A percentile compares a stretch with the other conserved stretches of the same genome.
These are phyloP conservation scores for Arabidopsis arenosa DNA, from an alignment of 345 rosid species.

Conservation along the genomic window DNA sequence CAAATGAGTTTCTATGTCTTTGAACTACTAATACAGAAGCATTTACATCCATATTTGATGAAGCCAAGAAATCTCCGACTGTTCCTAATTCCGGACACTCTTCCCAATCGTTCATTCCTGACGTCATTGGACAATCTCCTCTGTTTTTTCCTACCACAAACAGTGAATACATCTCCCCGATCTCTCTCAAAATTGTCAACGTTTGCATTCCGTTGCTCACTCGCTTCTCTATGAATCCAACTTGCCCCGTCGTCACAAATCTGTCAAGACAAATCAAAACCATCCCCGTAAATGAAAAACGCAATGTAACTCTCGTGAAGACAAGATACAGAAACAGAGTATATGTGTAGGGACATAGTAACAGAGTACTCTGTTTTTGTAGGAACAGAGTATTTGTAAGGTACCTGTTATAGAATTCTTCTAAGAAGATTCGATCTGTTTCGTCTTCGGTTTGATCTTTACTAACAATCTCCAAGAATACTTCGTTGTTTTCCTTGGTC, in stretches of 20 bases:
- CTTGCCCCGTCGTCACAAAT: conserved; percentile 63
- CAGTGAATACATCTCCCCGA: conserved; percentile 61
- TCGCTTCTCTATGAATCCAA: conserved; percentile 59
- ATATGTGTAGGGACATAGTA: background rate
- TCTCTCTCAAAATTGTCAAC: conserved; percentile 50
- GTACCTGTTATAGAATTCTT: conserved; percentile 68
- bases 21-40: conserved; percentile 78
- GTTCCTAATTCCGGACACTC: conserved; percentile 82
- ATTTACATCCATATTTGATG: conserved; percentile 54
- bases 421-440: conserved; percentile 57
- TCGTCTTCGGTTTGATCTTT: conserved; percentile 47
- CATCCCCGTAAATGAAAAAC: background rate
- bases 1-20: conserved; percentile 56
- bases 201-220: conserved; percentile 59
- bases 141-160: conserved; percentile 73
- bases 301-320: background rate
- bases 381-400: conserved; percentile 3
- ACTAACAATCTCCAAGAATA: conserved; percentile 53
- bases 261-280: conserved; percentile 39
- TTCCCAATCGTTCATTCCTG: conserved; percentile 86
- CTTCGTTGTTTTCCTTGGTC: conserved; percentile 41
- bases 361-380: background rate
- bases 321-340: conserved; percentile 14
- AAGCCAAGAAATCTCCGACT: conserved; percentile 75
- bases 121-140: conserved; percentile 54